Conservation (phyloP, 345 rosid species). For the Hibiscus trionum region DNA sequence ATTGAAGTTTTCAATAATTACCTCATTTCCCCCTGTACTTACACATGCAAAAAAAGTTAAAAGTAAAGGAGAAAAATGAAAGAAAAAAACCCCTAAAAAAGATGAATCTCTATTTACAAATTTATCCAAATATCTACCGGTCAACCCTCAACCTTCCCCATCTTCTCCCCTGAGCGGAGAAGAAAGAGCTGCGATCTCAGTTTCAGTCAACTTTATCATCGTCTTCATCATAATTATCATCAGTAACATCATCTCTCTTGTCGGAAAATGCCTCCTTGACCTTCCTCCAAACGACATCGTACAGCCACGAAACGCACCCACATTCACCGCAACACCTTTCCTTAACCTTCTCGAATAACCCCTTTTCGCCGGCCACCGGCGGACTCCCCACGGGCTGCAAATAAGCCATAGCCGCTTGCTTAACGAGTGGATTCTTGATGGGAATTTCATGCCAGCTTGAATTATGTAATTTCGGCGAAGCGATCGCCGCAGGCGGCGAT, state of each 20-base stretch:
- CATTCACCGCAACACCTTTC: constrained; percentile 24
- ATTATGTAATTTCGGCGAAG: constrained; percentile 26
- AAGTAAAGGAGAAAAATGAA: no score
- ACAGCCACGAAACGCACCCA: constrained; percentile 34
- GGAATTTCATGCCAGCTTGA: constrained; percentile 54
- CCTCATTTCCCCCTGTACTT: no score
- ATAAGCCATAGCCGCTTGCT: constrained; percentile 56
- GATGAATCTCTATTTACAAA: no score
- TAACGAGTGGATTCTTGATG: constrained; percentile 51
- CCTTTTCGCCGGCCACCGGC: constrained; percentile 22
- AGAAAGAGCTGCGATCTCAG: neutral
- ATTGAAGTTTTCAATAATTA: no score
- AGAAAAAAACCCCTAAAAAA: no score
- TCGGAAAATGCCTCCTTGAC: constrained; percentile 13
- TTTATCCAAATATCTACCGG: neutral
- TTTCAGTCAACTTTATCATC: constrained; percentile 23
- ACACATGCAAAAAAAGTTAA: no score
- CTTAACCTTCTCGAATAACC: constrained; percentile 22
- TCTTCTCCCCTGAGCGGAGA: neutral
- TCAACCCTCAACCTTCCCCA: neutral
- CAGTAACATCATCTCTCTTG: constrained; percentile 8
- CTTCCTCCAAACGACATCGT: constrained; percentile 19
- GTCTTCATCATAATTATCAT: constrained; percentile 17
- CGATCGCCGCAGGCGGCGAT: neutral
- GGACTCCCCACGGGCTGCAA: constrained; percentile 50